These are phyloP conservation scores for Xylona heveae DNA, from an alignment of 495 filamentous ascomycete species.

Conservation along the genomic window DNA sequence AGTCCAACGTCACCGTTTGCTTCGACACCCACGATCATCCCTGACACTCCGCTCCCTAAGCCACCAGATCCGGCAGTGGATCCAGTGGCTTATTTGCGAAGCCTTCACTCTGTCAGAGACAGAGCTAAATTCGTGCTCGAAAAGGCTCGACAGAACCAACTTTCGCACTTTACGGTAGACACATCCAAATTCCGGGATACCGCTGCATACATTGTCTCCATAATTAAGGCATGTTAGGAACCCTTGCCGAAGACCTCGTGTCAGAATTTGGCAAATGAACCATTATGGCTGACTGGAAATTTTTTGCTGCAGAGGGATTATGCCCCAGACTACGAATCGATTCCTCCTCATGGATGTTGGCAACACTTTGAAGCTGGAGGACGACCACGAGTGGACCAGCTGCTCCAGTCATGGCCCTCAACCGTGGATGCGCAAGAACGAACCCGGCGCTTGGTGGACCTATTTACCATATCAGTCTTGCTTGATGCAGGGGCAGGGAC, in stretches of 20 bases:
- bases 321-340: conserved; percentile 63
- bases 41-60: conserved; percentile 53
- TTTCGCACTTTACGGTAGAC: conserved; percentile 85
- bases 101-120: conserved; percentile 74
- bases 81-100: conserved; percentile 79
- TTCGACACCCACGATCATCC: conserved; percentile 12
- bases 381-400: conserved; percentile 45
- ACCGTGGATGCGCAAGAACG: conserved; percentile 47
- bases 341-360: conserved; percentile 73
- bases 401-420: conserved; percentile 44
- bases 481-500: conserved; percentile 76
- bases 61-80: conserved; percentile 80
- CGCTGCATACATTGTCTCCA: conserved; percentile 78
- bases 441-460: conserved; percentile 56
- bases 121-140: conserved; percentile 47
- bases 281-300: conserved; percentile 9
- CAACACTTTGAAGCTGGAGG: conserved; percentile 84
- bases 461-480: conserved; percentile 79
- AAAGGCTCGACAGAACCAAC: conserved; percentile 56
- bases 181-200: conserved; percentile 72
- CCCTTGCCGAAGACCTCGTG: no score
- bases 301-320: conserved; percentile 48
- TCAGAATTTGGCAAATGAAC: background rate
- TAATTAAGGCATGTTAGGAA: conserved; percentile 60
- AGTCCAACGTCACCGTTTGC: background rate